Base-by-base conservation (phyloP, 2,329 filamentous ascomycete species). In the Plectosphaerella sp. region DNA sequence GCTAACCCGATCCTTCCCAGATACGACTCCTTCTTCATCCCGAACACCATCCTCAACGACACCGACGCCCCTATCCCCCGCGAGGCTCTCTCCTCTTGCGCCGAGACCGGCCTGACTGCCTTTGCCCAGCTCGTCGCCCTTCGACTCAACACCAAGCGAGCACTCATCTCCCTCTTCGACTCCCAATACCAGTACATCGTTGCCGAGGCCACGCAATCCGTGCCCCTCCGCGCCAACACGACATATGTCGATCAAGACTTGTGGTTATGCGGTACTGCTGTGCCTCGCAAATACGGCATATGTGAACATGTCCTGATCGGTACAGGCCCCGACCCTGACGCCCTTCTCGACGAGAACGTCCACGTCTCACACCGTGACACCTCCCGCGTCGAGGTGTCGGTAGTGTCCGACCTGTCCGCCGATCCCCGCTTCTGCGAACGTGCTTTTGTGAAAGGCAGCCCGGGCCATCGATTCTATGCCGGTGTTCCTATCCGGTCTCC, bases 141-240 rank as follows among this genome's bases (percentile, higher is more conserved):
- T 49, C 69, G 72, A 14, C 64, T 79, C 4, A 65, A 70, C 33
- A 47, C 54, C 4, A 52, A 54, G 18, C 70, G 76, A 28, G 65
- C 69, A 15, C 58, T 80, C 20, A 69, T 82, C 47, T 81, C 78
- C 2, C 64, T 82, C 16, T 80, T 82, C 54, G 78, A 79, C 55
- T 63, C 62, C 5, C 65, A 67, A 5, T 59, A 69, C 45, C 77
- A 82, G 54, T 72, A 79, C 54, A 64, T 82, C 18, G 63, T 82
- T 15, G 76, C 77, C 50, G 78, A 82, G 55, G 75, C 77, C 6
- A 77, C 76, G 1, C 66, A 67, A 1, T 66, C 64, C 1, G 63
- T 72, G 3, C 70, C 69, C 0, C 59, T 80, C 5, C 59, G 64
- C 45, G 63, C 51, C 58, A 62, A 28, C 36, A 56, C 10, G 49